phyloP scores from a whole-genome alignment of 169 alveolate species.

The Plasmodium coatneyi region DNA sequence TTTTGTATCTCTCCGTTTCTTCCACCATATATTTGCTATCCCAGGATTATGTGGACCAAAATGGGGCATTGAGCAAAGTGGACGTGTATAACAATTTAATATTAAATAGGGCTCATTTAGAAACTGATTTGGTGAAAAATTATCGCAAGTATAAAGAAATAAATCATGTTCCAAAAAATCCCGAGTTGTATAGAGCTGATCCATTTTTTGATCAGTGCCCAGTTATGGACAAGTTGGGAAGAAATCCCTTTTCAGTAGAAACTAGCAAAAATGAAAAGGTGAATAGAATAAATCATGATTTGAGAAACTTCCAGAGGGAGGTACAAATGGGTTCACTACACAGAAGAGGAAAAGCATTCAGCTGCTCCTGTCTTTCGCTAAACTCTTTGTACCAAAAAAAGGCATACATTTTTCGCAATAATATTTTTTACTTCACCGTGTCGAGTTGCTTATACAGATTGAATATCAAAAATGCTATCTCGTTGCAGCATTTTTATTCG shows the following conservation, averaged over 20 bases:
- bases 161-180: slow-evolving; percentile 13
- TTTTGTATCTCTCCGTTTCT: slow-evolving; percentile 79
- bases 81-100: slow-evolving; percentile 23
- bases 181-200: slow-evolving; percentile 7
- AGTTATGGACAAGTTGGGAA: neutral
- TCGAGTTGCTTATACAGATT: slow-evolving; percentile 23
- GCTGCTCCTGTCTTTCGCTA: slow-evolving; percentile 25
- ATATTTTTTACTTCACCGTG: slow-evolving; percentile 20
- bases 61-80: neutral
- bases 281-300: neutral
- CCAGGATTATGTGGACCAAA: slow-evolving; percentile 19
- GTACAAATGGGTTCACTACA: neutral
- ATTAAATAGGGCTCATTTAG: slow-evolving; percentile 42
- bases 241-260: neutral
- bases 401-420: slow-evolving; percentile 33
- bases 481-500: slow-evolving; percentile 16
- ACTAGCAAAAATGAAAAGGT: neutral
- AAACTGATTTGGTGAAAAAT: slow-evolving; percentile 47
- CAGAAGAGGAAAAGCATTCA: neutral
- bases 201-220: slow-evolving; percentile 6
- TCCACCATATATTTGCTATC: slow-evolving; percentile 72
- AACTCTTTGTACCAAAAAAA: slow-evolving; percentile 29
- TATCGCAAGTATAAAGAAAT: slow-evolving; percentile 45
- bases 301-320: neutral
- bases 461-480: neutral